phyloP scores from a whole-genome alignment of 805 yeast species.

The Candida lessepsii region DNA sequence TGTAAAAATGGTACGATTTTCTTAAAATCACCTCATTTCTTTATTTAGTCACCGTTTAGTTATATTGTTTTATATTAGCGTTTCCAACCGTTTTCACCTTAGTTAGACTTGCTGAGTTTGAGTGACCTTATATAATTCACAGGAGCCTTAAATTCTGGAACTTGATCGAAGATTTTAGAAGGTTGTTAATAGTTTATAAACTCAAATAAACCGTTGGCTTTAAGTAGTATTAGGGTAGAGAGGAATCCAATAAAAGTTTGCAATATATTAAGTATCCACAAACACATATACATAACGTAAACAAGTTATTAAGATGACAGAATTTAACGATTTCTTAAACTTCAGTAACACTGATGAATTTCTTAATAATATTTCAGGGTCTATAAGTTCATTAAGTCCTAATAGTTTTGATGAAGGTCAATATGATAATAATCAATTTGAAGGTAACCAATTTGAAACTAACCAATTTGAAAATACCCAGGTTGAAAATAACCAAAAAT shows the following conservation, averaged over 20 bases:
- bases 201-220: too few species aligned
- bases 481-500: background rate
- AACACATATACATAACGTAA: background rate
- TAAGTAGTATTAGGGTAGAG: too few species aligned
- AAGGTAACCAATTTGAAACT: too few species aligned
- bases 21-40: constrained; percentile 4
- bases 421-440: background rate
- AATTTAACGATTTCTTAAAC: constrained; percentile 16
- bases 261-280: too few species aligned
- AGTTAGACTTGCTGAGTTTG: background rate
- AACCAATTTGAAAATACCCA: too few species aligned
- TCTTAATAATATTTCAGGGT: constrained; percentile 27
- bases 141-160: too few species aligned
- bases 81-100: background rate
- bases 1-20: constrained; percentile 3
- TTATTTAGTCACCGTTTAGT: background rate
- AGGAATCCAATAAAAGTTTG: too few species aligned
- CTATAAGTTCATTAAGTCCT: constrained; percentile 19
- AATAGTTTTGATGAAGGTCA: constrained; percentile 12
- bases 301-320: background rate
- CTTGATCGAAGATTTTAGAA: too few species aligned
- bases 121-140: background rate
- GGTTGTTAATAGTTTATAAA: too few species aligned
- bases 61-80: too few species aligned
- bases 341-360: constrained; percentile 32